A percentile compares a stretch with the other conserved stretches of the same genome.
Evolutionary conservation across 495 filamentous ascomycete species (phyloP).

Genomic region (Lasiosphaeria ovina): DNA sequence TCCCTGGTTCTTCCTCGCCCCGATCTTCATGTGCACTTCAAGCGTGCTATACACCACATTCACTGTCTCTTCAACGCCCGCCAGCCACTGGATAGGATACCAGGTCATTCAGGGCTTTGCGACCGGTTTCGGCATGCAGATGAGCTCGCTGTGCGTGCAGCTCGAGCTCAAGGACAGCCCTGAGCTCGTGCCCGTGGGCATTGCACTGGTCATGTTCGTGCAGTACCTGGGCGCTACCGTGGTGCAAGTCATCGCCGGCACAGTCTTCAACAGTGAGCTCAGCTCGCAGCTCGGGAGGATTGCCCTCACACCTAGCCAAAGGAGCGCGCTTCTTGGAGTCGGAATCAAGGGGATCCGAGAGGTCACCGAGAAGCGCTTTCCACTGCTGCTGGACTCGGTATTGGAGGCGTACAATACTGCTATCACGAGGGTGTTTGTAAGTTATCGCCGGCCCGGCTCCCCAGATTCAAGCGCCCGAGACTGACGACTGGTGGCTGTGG

Average conservation of each 20-base stretch:
- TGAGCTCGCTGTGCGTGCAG: slow-evolving; percentile 23
- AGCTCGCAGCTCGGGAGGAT: slow-evolving; percentile 3
- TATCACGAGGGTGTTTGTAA: slow-evolving; percentile 18
- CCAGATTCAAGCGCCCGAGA: no score
- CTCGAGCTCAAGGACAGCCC: slow-evolving; percentile 18
- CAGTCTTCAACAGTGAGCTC: slow-evolving; percentile 16
- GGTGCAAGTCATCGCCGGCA: slow-evolving; percentile 20
- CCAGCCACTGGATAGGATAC: slow-evolving; percentile 49
- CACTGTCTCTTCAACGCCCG: slow-evolving; percentile 28
- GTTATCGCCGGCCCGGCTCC: no score
- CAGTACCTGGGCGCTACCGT: slow-evolving; percentile 25
- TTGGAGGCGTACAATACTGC: slow-evolving; percentile 20
- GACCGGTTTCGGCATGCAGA: slow-evolving; percentile 42
- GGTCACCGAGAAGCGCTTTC: slow-evolving; percentile 1
- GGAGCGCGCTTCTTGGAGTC: slow-evolving; percentile 6
- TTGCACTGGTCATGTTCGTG: slow-evolving; percentile 19
- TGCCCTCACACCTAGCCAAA: slow-evolving; percentile 4
- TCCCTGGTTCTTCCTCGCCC: slow-evolving; percentile 19
- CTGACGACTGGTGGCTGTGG: no score
- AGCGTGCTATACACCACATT: slow-evolving; percentile 40
- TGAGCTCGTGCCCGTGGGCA: slow-evolving; percentile 15
- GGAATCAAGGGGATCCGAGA: slow-evolving; percentile 10
- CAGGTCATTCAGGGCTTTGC: slow-evolving; percentile 49
- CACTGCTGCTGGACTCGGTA: slow-evolving; percentile 5
- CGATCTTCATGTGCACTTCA: slow-evolving; percentile 13